These are phyloP conservation scores for Apiotrichum domesticum DNA, from an alignment of 1,284 basidiomycete genomes.

Conservation along the genomic window DNA sequence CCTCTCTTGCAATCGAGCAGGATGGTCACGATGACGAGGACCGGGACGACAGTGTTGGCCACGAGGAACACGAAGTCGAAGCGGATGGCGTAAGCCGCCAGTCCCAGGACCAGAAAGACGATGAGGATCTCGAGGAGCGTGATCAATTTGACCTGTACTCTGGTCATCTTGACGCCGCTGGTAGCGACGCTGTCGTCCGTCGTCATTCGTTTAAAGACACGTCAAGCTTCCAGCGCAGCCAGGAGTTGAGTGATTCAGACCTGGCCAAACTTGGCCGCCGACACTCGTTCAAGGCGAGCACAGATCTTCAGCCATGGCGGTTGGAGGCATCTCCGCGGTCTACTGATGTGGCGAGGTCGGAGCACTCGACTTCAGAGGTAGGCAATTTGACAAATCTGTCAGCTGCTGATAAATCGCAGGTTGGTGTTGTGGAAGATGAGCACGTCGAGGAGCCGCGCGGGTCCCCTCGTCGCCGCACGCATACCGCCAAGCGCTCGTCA, in stretches of 20 bases:
- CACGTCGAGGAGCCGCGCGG: not conserved
- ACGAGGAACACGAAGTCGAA: too few species aligned
- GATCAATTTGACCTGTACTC: too few species aligned
- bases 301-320: not conserved
- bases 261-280: not conserved
- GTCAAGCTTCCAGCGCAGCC: not conserved
- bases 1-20: not conserved
- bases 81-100: too few species aligned
- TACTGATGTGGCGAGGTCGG: not conserved
- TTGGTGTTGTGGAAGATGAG: not conserved
- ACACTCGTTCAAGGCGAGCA: conserved; percentile 1
- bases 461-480: conserved; percentile 6
- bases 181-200: not conserved
- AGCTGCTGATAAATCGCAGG: not conserved
- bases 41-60: too few species aligned
- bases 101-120: too few species aligned
- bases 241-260: not conserved
- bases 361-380: conserved; percentile 1
- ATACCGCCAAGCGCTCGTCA: conserved; percentile 15
- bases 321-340: not conserved
- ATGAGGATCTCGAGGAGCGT: too few species aligned
- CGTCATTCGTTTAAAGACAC: not conserved
- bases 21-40: not conserved
- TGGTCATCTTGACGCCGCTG: not conserved
- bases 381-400: not conserved